Base-by-base conservation (phyloP, 2,329 filamentous ascomycete species). In the Neoscytalidium dimidiatum region DNA sequence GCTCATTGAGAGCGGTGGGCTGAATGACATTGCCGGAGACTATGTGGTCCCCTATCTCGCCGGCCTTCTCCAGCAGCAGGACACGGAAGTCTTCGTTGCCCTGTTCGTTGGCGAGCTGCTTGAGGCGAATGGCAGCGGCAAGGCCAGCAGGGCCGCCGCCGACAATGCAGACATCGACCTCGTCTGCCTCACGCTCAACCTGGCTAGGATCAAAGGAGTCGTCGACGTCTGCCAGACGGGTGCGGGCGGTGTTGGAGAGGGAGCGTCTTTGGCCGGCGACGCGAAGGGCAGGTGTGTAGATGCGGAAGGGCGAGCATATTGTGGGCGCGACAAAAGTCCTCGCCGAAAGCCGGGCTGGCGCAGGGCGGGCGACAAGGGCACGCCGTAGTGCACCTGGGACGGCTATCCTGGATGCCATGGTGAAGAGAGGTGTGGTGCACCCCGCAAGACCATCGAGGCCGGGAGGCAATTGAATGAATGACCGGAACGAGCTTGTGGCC, bases 71-170 rank as follows among this genome's bases (percentile, higher is more conserved):
- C 66, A 99, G 83, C 41, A 99, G 82, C 65, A 99, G 82, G 11
- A 99, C 94, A 35, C 95, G 86, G 76, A 99, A 98, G 68, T 97
- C 94, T 68, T 98, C 93, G 78, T 98, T 96, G 68, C 95, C 94
- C 35, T 92, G 92, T 74, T 94, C 92, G 74, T 94, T 97, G 70
- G 95, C 95, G 58, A 97, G 84, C 79, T 99, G 94, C 84, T 98
- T 98, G 64, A 99, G 82, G 69, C 92, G 90, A 75, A 99, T 99
- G 58, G 94, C 95, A 52, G 95, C 94, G 71, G 92, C 91, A 69
- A 99, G 85, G 66, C 95, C 95, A 61, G 95, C 92, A 62, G 95
- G 95, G n/a, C 95, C 94, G 77, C 92, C 95, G 73, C 95, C 95
- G 62, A 99, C 88, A 73, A 99, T 98, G 79, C 93, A 96, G 31